Conservation (phyloP, 345 rosid genomes). For the Eucalyptus brandiana region DNA sequence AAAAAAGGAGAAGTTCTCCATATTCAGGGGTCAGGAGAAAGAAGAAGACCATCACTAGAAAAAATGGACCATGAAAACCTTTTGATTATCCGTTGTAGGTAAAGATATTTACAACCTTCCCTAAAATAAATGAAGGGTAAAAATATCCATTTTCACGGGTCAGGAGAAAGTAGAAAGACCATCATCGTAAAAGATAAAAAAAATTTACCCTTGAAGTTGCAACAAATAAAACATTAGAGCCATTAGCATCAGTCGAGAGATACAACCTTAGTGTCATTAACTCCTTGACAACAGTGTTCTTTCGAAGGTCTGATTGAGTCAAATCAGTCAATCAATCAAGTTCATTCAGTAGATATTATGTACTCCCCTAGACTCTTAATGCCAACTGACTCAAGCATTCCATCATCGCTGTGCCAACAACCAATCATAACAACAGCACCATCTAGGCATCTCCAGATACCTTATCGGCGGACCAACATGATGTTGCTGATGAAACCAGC, state of each 20-base stretch:
- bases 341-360: not conserved
- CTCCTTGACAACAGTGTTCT: not conserved
- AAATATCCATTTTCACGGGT: not conserved
- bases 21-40: not conserved
- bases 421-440: not conserved
- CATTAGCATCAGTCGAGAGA: not conserved
- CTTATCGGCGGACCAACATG: not conserved
- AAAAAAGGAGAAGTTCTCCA: not conserved
- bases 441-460: not conserved
- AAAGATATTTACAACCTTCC: not conserved
- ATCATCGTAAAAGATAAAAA: not conserved
- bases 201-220: not conserved
- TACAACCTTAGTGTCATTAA: not conserved
- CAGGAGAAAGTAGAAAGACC: not conserved
- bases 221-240: not conserved
- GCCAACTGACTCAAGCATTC: not conserved
- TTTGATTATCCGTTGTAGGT: not conserved
- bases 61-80: not conserved
- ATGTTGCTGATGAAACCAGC: not conserved
- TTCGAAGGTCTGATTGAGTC: not conserved
- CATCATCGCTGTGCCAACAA: not conserved
- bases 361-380: not conserved
- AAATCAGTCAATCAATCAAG: not conserved
- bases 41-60: not conserved
- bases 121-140: not conserved